Conservation (phyloP, 495 filamentous ascomycete species). For the Penicillium tannophilum region DNA sequence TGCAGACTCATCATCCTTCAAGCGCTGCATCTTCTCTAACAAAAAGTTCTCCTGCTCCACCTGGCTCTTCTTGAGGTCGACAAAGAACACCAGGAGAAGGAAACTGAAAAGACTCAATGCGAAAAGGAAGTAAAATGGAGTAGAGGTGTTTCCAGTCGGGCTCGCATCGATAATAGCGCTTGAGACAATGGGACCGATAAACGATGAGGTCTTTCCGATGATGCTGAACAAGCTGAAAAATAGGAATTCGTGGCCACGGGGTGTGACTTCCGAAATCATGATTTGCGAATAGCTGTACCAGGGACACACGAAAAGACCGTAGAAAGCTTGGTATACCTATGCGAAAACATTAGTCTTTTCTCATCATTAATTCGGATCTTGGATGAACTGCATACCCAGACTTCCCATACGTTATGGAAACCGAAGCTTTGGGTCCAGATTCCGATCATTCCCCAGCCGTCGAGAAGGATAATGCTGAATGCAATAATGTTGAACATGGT, state of each 20-base stretch:
- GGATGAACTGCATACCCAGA: slow-evolving; percentile 45
- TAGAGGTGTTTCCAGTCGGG: slow-evolving; percentile 52
- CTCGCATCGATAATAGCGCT: slow-evolving; percentile 67
- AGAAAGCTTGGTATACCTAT: slow-evolving; percentile 62
- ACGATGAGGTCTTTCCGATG: slow-evolving; percentile 64
- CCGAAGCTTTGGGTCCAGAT: slow-evolving; percentile 65
- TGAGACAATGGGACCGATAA: slow-evolving; percentile 65
- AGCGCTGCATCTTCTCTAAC: slow-evolving; percentile 20
- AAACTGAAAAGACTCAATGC: slow-evolving; percentile 58
- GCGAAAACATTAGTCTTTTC: neutral
- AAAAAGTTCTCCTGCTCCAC: slow-evolving; percentile 51
- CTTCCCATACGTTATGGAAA: slow-evolving; percentile 64
- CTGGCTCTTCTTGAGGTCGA: slow-evolving; percentile 62
- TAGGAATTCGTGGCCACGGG: slow-evolving; percentile 64
- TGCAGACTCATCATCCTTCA: slow-evolving; percentile 13
- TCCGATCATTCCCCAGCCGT: slow-evolving; percentile 68
- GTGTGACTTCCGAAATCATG: slow-evolving; percentile 69
- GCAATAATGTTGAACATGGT: slow-evolving; percentile 65
- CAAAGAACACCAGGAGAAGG: slow-evolving; percentile 48
- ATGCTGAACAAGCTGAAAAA: slow-evolving; percentile 70
- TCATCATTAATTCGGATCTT: neutral
- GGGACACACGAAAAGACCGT: slow-evolving; percentile 66
- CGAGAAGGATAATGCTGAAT: slow-evolving; percentile 57
- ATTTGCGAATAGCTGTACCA: slow-evolving; percentile 71
- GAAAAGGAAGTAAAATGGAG: slow-evolving; percentile 67